Base-by-base conservation (phyloP, 176 grass and related monocot genomes). In the Chrysopogon serrulatus region DNA sequence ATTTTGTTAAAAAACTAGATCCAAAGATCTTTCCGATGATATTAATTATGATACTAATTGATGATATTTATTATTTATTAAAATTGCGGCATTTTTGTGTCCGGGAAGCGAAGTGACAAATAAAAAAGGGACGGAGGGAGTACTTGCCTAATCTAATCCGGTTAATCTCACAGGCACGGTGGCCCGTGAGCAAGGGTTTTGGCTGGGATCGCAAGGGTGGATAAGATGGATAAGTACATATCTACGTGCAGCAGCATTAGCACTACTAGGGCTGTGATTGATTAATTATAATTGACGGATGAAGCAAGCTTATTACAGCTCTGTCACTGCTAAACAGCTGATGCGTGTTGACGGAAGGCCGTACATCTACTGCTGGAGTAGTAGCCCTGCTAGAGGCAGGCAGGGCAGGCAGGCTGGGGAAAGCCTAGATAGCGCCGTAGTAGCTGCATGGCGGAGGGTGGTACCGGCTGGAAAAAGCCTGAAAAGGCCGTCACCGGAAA, bases 381-480 rank as follows among this genome's bases (percentile, higher is more conserved):
- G 16, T 64, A 49, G 60, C 42, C 62, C 63, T 80, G 31, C 37
- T 15, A 23, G 16, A 44, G 59, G 27, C n/a, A n/a, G n/a, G n/a
- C n/a, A n/a, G n/a, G n/a, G n/a, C n/a, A 59, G 28, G 39, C 40
- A 87, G 62, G 61, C 73, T 2, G 61, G 78, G 71, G 49, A 71
- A 82, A 71, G 65, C n/a, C 73, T 78, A 83, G n/a, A n/a, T n/a
- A n/a, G 37, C 4, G 4, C n/a, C 64, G 67, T 78, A n/a, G n/a
- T n/a, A 83, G 79, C 23, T n/a, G 28, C 56, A 2, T 18, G 76
- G 31, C 23, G 18, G 39, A 48, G 76, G 69, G 51, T 81, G 77
- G 77, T 71, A 28, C 82, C 66, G 71, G 63, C 60, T 51, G 59
- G 24, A 23, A 87, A 87, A 81, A 81, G 71, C 62, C 77, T 76